Percentiles rank a stretch among this genome's conserved stretches.
phyloP scores from a whole-genome alignment of 2,329 filamentous ascomycete genomes.

The Phialocephala subalpina region DNA sequence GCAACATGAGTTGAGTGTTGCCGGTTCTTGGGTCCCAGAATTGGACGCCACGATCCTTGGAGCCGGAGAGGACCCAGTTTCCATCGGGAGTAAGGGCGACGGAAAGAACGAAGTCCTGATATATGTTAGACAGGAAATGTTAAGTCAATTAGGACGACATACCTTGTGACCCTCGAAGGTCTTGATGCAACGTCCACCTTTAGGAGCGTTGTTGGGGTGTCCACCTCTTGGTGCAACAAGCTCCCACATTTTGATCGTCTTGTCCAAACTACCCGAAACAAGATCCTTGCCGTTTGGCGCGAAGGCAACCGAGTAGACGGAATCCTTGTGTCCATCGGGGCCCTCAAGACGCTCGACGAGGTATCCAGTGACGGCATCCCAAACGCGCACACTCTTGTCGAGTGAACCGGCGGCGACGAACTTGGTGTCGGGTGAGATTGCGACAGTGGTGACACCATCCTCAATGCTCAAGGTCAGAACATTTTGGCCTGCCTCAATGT shows the following conservation, averaged over 20 bases:
- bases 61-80: slow-evolving; percentile 95
- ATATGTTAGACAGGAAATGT: slow-evolving; percentile 31
- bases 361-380: slow-evolving; percentile 88
- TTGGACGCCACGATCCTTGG: slow-evolving; percentile 96
- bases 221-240: slow-evolving; percentile 75
- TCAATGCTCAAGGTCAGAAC: slow-evolving; percentile 90
- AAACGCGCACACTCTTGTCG: slow-evolving; percentile 97
- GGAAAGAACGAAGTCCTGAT: slow-evolving; percentile 91
- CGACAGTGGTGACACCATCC: slow-evolving; percentile 96
- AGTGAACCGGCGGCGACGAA: slow-evolving; percentile 94
- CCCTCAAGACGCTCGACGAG: slow-evolving; percentile 92
- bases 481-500: slow-evolving; percentile 85
- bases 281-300: slow-evolving; percentile 92
- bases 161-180: slow-evolving; percentile 97
- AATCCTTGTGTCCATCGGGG: slow-evolving; percentile 94
- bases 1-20: slow-evolving; percentile 95
- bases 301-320: slow-evolving; percentile 96
- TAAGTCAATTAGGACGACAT: slow-evolving; percentile 44
- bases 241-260: slow-evolving; percentile 99
- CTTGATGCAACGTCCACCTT: slow-evolving; percentile 92
- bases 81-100: slow-evolving; percentile 95
- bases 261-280: slow-evolving; percentile 93
- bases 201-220: slow-evolving; percentile 71
- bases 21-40: slow-evolving; percentile 98
- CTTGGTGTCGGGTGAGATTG: slow-evolving; percentile 94